Base-by-base conservation (phyloP, 2,329 filamentous ascomycete species). In the Ophiostoma sp. region DNA sequence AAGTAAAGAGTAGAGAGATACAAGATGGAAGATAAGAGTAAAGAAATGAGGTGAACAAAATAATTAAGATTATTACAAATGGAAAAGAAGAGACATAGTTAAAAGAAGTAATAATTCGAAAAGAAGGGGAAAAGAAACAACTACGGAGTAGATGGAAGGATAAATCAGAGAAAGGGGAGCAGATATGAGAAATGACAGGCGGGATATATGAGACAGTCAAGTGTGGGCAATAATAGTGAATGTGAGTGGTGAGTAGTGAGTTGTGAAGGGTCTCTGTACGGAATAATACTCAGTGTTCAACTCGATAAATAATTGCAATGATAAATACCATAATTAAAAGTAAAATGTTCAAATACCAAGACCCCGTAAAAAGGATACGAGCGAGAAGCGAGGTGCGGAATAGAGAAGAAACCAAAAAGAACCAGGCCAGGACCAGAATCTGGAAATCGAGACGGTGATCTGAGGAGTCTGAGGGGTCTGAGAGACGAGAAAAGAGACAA, bases 111-210 rank as follows among this genome's bases (percentile, higher is more conserved):
- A 52, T 15, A 17, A 20, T 52, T 52, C 5, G 15, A 31, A 62
- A 33, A 36, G 41, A 66, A 13, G 41, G n/a, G 20, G n/a, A 54
- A 65, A 64, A 68, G 17, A 68, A 68, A 64, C 15, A 69, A 33
- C 1, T 7, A 31, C 27, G 27, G 27, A 31, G 27, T 31, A 48
- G 44, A 48, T n/a, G 13, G 17, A 23, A 57, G 27, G 48, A 62
- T 35, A 67, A 52, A 62, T 60, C 67, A 70, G 62, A 69, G 67
- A 54, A 67, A 65, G 62, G 62, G 62, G 62, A 65, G 35, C 33
- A 33, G 10, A 65, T 65, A 65, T 65, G 62, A 65, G 62, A 65
- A 65, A 23, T 65, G 62, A 65, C 62, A 65, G 62, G 62, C 60
- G 31, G 57, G 31, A 33, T 31, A 35, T 62, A 23, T 65, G 62